Percentiles rank a stretch among this genome's conserved stretches.
phyloP scores from a whole-genome alignment of 495 filamentous ascomycete genomes.

The Bryoglossum gracile region DNA sequence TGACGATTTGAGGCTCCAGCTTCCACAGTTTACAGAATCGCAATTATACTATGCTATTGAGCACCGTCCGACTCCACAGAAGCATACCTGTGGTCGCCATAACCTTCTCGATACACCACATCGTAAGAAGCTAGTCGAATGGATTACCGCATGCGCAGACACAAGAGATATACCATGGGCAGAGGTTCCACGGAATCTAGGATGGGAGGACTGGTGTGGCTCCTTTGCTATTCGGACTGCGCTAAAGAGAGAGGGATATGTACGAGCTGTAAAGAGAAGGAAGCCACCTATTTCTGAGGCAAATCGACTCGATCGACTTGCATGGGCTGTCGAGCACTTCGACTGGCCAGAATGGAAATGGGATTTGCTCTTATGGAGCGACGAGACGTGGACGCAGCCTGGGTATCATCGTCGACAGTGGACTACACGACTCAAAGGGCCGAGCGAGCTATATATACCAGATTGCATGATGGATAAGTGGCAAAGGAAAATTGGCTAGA shows the following conservation, averaged over 20 bases:
- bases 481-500: constrained; percentile 19
- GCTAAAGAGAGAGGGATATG: constrained; percentile 27
- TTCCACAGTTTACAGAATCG: background rate
- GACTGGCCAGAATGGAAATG: constrained; percentile 22
- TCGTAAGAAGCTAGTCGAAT: background rate
- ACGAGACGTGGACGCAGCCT: constrained; percentile 24
- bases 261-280: constrained; percentile 21
- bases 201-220: background rate
- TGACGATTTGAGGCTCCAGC: background rate
- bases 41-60: background rate
- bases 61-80: background rate
- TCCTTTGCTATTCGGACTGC: constrained; percentile 14
- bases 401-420: constrained; percentile 4
- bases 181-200: background rate
- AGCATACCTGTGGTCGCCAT: background rate
- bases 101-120: background rate
- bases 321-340: constrained; percentile 15
- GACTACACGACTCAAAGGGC: constrained; percentile 6
- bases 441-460: background rate
- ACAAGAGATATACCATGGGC: background rate
- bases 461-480: constrained; percentile 20
- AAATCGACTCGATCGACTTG: constrained; percentile 3
- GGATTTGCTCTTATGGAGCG: constrained; percentile 24
- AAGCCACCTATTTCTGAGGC: constrained; percentile 20
- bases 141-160: background rate